Percentiles rank a stretch among this genome's conserved stretches.
Conservation (phyloP, 352 stramenopile genomes). For the Phytophthora macrochlamydospora region DNA sequence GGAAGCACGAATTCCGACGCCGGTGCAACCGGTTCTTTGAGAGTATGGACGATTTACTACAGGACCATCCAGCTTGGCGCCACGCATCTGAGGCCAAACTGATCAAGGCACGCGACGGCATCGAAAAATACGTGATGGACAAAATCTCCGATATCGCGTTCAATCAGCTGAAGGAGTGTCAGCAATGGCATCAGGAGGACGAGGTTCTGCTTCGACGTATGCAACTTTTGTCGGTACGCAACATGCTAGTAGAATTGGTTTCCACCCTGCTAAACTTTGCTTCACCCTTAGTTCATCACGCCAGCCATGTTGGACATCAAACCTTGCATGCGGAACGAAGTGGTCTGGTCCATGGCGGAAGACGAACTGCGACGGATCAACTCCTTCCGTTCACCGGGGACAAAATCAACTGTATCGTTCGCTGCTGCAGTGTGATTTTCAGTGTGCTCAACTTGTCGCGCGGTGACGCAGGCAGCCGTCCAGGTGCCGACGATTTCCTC, state of each 20-base stretch:
- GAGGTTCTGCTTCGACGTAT: constrained; percentile 74
- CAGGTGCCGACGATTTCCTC: constrained; percentile 90
- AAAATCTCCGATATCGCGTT: constrained; percentile 86
- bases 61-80: constrained; percentile 64
- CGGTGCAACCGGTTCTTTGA: constrained; percentile 80
- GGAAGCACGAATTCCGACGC: constrained; percentile 65
- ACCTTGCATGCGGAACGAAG: constrained; percentile 88
- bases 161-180: constrained; percentile 67
- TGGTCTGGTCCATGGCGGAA: constrained; percentile 88
- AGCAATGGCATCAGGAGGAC: constrained; percentile 78
- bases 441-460: constrained; percentile 85
- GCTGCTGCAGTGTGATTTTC: constrained; percentile 91
- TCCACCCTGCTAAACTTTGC: neutral
- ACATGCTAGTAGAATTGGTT: neutral
- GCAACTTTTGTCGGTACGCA: constrained; percentile 73
- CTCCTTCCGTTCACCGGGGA: constrained; percentile 78
- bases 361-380: constrained; percentile 92
- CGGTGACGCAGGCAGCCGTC: constrained; percentile 65
- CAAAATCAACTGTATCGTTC: constrained; percentile 92
- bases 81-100: constrained; percentile 68
- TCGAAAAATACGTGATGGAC: constrained; percentile 94
- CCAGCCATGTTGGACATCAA: constrained; percentile 92
- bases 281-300: constrained; percentile 47
- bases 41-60: constrained; percentile 65
- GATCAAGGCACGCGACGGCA: constrained; percentile 71